Base-by-base conservation (phyloP, 73 alveolate species). In the Symbiodinium pilosum region DNA sequence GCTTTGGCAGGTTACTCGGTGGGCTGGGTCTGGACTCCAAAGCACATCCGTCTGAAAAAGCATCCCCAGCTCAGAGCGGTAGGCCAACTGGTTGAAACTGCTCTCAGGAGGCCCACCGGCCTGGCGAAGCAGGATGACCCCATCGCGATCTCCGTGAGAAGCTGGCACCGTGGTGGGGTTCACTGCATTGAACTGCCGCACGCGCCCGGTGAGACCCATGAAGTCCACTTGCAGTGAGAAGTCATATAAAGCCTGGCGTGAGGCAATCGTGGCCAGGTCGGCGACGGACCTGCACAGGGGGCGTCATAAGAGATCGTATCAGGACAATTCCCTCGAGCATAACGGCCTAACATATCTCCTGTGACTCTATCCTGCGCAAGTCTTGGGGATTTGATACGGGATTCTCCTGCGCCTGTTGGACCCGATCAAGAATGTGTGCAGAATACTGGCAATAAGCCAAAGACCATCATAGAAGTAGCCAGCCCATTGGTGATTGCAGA, bases 401-500 rank as follows among this genome's bases (percentile, higher is more conserved):
- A n/a, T n/a, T n/a, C n/a, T 30, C 32, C 28, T 54, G 26, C n/a
- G 86, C 95, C 95, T 89, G 95, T 89, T 89, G 77, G 43, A 73
- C 26, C n/a, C 38, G 30, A 89, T 38, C 69, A 89, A 34, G 51
- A 40, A 89, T 26, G 77, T 30, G 14, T 89, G 86, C 47, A 89
- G 87, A 68, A 89, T 30, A 44, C 87, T 56, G 20, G 95, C 95
- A n/a, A 89, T 89, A 51, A 89, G 95, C 95, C 95, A 89, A 47
- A 89, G 59, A 12, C 95, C 95, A 68, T 89, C 95, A 42, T 89
- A 89, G 87, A 89, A 89, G 87, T 89, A 89, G 38, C 95, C 95
- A 6, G 95, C 95, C 95, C 87, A 42, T 36, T 89, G 95, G 51
- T 89, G 87, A n/a, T 89, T 89, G 87, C 95, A 89, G 34, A 42